Evolutionary conservation across 306 rosid genomes (phyloP), one percentile per base, ranked within the genome.

Genomic region (Malus orientalis): DNA sequence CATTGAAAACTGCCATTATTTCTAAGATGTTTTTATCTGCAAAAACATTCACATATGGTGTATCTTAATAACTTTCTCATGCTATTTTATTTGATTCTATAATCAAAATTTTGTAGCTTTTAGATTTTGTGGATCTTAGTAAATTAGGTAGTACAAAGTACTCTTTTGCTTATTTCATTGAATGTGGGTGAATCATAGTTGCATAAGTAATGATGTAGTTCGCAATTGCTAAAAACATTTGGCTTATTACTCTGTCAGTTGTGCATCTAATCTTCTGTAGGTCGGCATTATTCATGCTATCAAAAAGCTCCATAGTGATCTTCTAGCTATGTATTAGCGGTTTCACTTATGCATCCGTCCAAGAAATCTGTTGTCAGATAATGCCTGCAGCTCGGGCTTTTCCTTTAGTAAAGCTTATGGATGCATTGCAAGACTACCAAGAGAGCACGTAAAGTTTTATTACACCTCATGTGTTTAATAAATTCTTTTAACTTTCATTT

Each of bases 321-420:
- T 95, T 32, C 97, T 97, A 13, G 98, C 97, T 62, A 80, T 95
- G 86, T 90, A 95, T 89, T 95, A n/a, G n/a, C n/a, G n/a, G n/a
- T n/a, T n/a, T n/a, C n/a, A n/a, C n/a, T n/a, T n/a, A n/a, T n/a
- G n/a, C n/a, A n/a, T n/a, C n/a, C n/a, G n/a, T n/a, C n/a, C n/a
- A n/a, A n/a, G n/a, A n/a, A n/a, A n/a, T n/a, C n/a, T n/a, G n/a
- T n/a, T n/a, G n/a, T n/a, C n/a, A n/a, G n/a, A n/a, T n/a, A n/a
- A n/a, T n/a, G n/a, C n/a, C n/a, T n/a, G n/a, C n/a, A n/a, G n/a
- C n/a, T n/a, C n/a, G n/a, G n/a, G n/a, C n/a, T n/a, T n/a, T n/a
- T n/a, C n/a, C n/a, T n/a, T n/a, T n/a, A n/a, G n/a, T n/a, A n/a
- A n/a, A n/a, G n/a, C n/a, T n/a, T n/a, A n/a, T n/a, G n/a, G n/a